A percentile compares a stretch with the other conserved stretches of the same genome.
These are phyloP conservation scores for Trichoderma sp. DNA, from an alignment of 2,329 filamentous ascomycete species.

Conservation along the genomic window DNA sequence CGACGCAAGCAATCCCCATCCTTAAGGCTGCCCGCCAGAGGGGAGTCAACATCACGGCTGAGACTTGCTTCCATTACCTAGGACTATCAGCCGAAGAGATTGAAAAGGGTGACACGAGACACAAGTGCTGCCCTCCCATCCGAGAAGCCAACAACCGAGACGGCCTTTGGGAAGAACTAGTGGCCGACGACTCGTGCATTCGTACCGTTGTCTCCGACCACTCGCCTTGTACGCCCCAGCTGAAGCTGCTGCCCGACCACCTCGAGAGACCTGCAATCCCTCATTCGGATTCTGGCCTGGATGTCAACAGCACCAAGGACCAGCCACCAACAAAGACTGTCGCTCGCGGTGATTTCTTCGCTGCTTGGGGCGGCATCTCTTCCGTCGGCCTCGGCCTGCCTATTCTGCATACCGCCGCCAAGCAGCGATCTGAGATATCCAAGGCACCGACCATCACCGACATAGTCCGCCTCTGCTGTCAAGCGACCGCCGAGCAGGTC, in stretches of 20 bases:
- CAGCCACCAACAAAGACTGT: slow-evolving; percentile 34
- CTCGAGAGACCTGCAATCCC: slow-evolving; percentile 44
- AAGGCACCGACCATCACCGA: slow-evolving; percentile 60
- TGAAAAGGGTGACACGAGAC: slow-evolving; percentile 78
- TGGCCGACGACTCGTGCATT: slow-evolving; percentile 70
- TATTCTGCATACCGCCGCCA: slow-evolving; percentile 79
- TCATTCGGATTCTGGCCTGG: slow-evolving; percentile 53
- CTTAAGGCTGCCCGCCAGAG: slow-evolving; percentile 67
- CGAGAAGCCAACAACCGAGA: slow-evolving; percentile 78
- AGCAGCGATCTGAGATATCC: slow-evolving; percentile 53
- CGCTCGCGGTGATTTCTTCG: slow-evolving; percentile 79
- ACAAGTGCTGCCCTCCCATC: slow-evolving; percentile 95
- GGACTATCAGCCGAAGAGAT: slow-evolving; percentile 80
- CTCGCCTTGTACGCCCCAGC: slow-evolving; percentile 89
- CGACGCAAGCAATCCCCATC: slow-evolving; percentile 81
- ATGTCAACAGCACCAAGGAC: slow-evolving; percentile 40
- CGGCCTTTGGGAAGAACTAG: slow-evolving; percentile 79
- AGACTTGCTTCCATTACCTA: slow-evolving; percentile 95
- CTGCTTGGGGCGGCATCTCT: slow-evolving; percentile 93
- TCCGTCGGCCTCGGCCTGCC: slow-evolving; percentile 89
- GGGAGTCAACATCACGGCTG: slow-evolving; percentile 84
- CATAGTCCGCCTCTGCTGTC: slow-evolving; percentile 79
- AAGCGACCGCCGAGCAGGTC: slow-evolving; percentile 84
- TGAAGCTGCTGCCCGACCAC: slow-evolving; percentile 78
- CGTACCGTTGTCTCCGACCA: slow-evolving; percentile 92